phyloP scores from a whole-genome alignment of 768 basidiomycete genomes.

The Trametes cinnabarina region DNA sequence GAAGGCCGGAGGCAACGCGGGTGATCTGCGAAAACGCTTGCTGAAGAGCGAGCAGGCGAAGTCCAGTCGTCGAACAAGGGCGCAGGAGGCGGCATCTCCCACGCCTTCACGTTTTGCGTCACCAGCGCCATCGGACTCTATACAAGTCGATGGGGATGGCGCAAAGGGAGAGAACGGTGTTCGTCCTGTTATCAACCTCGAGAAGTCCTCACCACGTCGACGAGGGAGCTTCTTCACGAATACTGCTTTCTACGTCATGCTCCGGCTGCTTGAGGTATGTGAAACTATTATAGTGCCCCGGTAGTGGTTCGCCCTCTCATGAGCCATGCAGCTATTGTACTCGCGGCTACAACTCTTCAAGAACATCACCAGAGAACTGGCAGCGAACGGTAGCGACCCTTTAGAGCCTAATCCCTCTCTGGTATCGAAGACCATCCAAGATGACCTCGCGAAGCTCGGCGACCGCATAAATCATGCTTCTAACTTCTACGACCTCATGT shows the following conservation, averaged over 20 bases:
- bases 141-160: constrained; percentile 34
- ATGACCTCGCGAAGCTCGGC: constrained; percentile 22
- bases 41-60: constrained; percentile 84
- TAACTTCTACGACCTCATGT: constrained; percentile 78
- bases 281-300: constrained; percentile 37
- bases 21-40: constrained; percentile 76
- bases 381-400: constrained; percentile 30
- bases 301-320: not conserved
- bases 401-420: constrained; percentile 35
- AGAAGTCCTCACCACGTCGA: constrained; percentile 39
- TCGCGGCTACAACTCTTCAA: constrained; percentile 81
- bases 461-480: constrained; percentile 43
- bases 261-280: constrained; percentile 76
- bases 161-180: constrained; percentile 1
- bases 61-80: constrained; percentile 60
- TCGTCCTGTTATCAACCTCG: constrained; percentile 7
- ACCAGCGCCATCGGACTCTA: constrained; percentile 50
- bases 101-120: constrained; percentile 61
- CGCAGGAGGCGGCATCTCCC: constrained; percentile 51
- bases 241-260: constrained; percentile 80
- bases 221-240: constrained; percentile 82
- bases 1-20: constrained; percentile 31
- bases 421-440: constrained; percentile 38
- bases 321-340: constrained; percentile 68
- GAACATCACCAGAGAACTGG: constrained; percentile 51